Evolutionary conservation across 1,284 basidiomycete species (phyloP), one percentile per base, ranked within the genome.

Genomic region (Agroathelia rolfsii): DNA sequence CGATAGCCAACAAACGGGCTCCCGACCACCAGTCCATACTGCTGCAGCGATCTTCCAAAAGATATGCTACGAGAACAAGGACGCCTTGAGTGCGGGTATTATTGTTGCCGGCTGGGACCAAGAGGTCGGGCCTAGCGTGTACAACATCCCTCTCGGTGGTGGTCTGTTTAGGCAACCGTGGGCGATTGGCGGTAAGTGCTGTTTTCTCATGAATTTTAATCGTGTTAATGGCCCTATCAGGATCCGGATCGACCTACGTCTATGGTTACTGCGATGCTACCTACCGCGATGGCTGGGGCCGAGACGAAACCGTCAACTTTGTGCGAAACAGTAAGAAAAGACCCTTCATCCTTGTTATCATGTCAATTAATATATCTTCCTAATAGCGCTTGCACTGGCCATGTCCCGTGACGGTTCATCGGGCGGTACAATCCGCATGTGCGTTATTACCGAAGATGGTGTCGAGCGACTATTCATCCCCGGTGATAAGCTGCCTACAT

Each of bases 221-320:
- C 41, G 17, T 42, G 12, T 40, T 17, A 23, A 12, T 34, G 19
- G 35, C 22, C 23, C 30, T 33, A 28, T 39, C 40, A 89, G 87
- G 89, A 20, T 95, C 90, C 35, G 95, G 95, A 10, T 96, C 92
- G 25, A 89, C 92, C 8, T 99, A 97, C 56, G 92, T 98, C 12
- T 98, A 98, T 52, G 95, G 94, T 30, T 98, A 95, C 62, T 98
- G 95, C 53, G 95, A 99, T 56, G 89, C 95, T 18, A 97, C 90
- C n/a, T 99, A 87, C 60, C 64, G 76, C 53, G 89, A 94, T 22
- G 89, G 85, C n/a, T 94, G 88, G 93, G 77, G 73, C 3, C 73
- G 75, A 45, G 87, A 92, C 26, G 74, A 97, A 62, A 97, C 93
- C 0, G 60, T 99, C 38, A 68, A 93, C 28, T 98, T 98, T 55